These are phyloP conservation scores for Moelleriella libera DNA, from an alignment of 2,329 filamentous ascomycete species.

Conservation along the genomic window DNA sequence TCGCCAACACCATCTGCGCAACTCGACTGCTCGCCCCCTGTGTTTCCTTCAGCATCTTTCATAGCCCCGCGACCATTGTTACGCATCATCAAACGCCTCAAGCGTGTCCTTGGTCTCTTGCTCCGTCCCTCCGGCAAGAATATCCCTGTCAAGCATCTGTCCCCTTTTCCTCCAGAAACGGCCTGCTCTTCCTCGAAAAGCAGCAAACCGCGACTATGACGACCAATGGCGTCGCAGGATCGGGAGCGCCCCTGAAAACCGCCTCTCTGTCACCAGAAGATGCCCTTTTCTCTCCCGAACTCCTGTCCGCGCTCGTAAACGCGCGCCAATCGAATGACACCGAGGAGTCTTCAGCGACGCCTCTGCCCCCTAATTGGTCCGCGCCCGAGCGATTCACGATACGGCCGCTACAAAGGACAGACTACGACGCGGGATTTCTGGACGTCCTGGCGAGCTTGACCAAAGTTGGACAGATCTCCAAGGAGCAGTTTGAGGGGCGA, in stretches of 20 bases:
- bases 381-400: slow-evolving; percentile 74
- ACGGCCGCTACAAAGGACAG: slow-evolving; percentile 63
- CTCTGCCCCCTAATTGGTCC: background rate
- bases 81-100: too few relatives aligned
- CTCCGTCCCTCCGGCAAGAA: too few relatives aligned
- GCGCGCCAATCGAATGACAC: background rate
- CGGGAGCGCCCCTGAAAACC: background rate
- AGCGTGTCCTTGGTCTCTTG: too few relatives aligned
- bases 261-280: background rate
- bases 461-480: slow-evolving; percentile 74
- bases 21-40: too few relatives aligned
- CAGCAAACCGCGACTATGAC: background rate
- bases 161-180: too few relatives aligned
- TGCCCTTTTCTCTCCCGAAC: background rate
- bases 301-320: background rate
- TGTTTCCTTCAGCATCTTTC: too few relatives aligned
- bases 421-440: slow-evolving; percentile 74
- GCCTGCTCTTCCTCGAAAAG: background rate
- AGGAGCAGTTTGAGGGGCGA: slow-evolving; percentile 60
- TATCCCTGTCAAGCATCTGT: too few relatives aligned
- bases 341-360: background rate
- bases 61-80: too few relatives aligned
- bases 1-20: too few relatives aligned
- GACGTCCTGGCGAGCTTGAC: slow-evolving; percentile 86
- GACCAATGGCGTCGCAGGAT: background rate